Evolutionary conservation across 108 stramenopile species (phyloP).

Genomic region (Nannochloropsis granulata): DNA sequence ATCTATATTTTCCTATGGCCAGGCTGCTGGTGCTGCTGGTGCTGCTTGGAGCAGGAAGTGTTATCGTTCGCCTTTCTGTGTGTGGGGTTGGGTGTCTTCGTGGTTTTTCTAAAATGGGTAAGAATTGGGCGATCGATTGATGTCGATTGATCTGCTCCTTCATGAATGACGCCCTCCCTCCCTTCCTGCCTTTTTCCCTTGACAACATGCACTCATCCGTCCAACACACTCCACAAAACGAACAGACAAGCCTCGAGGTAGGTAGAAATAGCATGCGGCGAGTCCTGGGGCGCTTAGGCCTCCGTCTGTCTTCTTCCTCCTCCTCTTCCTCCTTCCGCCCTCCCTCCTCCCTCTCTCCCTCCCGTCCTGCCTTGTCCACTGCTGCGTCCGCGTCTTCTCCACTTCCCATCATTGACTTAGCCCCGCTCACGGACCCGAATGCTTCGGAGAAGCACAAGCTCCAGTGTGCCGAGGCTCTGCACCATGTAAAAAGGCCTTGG

Average conservation of each 20-base stretch:
- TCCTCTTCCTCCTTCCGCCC: background rate
- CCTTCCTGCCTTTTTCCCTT: too few species aligned
- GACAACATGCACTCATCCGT: too few species aligned
- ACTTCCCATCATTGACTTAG: background rate
- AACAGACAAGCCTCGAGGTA: background rate
- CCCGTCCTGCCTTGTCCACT: background rate
- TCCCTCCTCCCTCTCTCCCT: background rate
- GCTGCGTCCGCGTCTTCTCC: background rate
- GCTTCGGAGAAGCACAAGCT: background rate
- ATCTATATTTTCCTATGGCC: too few species aligned
- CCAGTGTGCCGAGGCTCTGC: background rate
- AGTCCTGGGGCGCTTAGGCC: background rate
- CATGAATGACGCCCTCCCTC: too few species aligned
- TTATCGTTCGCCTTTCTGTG: too few species aligned
- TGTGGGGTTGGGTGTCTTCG: too few species aligned
- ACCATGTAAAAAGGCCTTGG: background rate
- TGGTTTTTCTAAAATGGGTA: too few species aligned
- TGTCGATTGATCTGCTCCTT: too few species aligned
- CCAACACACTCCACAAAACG: background rate
- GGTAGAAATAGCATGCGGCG: background rate
- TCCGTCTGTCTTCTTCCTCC: background rate
- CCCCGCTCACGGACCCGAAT: background rate
- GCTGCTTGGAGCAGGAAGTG: too few species aligned
- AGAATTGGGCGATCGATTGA: too few species aligned
- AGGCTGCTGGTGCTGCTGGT: too few species aligned